Evolutionary conservation across 2,329 filamentous ascomycete species (phyloP).

Genomic region (Tolypocladium amazonense): DNA sequence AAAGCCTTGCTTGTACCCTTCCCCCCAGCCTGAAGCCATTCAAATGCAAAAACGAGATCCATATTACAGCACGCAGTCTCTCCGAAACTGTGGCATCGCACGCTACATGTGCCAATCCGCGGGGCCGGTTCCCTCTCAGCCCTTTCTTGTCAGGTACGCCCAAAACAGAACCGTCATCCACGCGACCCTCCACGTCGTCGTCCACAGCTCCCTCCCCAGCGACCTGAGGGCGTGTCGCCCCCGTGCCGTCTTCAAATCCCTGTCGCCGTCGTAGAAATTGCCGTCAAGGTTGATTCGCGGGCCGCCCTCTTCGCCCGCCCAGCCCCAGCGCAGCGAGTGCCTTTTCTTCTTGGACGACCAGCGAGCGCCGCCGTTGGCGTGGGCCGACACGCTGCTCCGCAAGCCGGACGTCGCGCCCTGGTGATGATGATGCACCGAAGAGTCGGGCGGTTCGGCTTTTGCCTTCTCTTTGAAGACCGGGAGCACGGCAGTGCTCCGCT

Average conservation of each 20-base stretch:
- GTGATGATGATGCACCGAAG: not conserved
- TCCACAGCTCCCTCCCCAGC: constrained; percentile 50
- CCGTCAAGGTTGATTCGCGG: constrained; percentile 45
- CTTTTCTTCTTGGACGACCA: constrained; percentile 16
- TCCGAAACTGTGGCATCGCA: not conserved
- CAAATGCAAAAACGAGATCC: not conserved
- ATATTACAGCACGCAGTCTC: not conserved
- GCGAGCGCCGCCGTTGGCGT: constrained; percentile 11
- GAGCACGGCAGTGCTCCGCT: constrained; percentile 13
- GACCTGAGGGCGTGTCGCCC: constrained; percentile 26
- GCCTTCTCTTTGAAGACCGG: constrained; percentile 44
- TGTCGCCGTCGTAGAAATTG: constrained; percentile 33
- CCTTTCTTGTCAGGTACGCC: constrained; percentile 54
- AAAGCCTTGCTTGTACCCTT: not conserved
- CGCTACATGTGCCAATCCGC: not conserved
- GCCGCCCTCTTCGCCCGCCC: constrained; percentile 28
- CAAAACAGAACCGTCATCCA: constrained; percentile 56
- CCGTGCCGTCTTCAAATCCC: constrained; percentile 17
- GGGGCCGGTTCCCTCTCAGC: constrained; percentile 24
- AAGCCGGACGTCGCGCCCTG: constrained; percentile 7
- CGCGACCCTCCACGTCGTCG: constrained; percentile 49
- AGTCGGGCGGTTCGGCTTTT: constrained; percentile 35
- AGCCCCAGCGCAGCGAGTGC: constrained; percentile 26
- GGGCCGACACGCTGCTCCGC: constrained; percentile 10
- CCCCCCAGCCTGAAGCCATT: not conserved